These are phyloP conservation scores for Annona squamosa DNA, from an alignment of 164 flowering plant genomes.

Conservation along the genomic window DNA sequence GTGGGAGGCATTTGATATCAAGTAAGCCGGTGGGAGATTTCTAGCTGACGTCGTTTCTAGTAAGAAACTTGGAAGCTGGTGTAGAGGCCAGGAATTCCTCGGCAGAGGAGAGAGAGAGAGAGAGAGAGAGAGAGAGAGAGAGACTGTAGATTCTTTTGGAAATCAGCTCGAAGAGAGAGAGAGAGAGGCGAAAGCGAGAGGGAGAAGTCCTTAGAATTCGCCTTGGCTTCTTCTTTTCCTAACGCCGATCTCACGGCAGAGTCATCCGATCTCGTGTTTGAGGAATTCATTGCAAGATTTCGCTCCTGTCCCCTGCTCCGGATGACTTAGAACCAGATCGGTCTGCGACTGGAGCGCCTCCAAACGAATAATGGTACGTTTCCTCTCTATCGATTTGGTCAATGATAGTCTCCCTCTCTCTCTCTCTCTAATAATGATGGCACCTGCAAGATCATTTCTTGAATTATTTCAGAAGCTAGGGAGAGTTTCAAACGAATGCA, in stretches of 20 bases:
- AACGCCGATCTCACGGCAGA: conserved; percentile 1
- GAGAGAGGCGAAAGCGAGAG: conserved; percentile 5
- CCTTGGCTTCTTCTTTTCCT: neutral
- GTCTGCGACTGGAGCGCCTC: neutral
- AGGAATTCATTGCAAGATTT: neutral
- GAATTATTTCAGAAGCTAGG: neutral
- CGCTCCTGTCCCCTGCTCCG: neutral
- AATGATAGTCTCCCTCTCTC: neutral
- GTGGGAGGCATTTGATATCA: neutral
- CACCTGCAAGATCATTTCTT: neutral
- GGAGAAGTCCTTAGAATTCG: neutral
- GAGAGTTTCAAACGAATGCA: neutral
- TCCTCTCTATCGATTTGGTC: neutral
- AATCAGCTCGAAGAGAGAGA: conserved; percentile 4
- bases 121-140: conserved; percentile 4
- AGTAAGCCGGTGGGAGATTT: neutral
- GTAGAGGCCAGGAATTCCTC: neutral
- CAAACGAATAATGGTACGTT: conserved; percentile 1
- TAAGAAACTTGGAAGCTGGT: conserved; percentile 3
- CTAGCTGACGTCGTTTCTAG: neutral
- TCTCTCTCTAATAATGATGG: neutral
- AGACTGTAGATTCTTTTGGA: neutral
- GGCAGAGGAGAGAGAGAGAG: conserved; percentile 1
- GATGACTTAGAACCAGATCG: conserved; percentile 11
- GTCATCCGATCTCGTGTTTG: conserved; percentile 7